phyloP scores from a whole-genome alignment of 352 stramenopile species.

The Phytophthora rubi region DNA sequence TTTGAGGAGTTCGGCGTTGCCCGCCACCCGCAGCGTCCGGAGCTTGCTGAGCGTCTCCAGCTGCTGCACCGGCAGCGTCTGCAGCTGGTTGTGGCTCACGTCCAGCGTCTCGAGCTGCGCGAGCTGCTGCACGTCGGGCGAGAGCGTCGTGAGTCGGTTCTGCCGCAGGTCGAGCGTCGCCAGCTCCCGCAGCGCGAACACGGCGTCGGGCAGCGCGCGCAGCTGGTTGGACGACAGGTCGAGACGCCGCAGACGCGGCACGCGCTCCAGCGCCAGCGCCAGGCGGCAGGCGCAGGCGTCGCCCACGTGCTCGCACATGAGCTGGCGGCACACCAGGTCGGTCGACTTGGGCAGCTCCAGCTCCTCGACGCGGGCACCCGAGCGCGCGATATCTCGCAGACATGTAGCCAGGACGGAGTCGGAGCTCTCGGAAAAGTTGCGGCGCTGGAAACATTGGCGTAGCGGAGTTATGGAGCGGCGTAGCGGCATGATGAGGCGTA shows the following conservation, averaged over 20 bases:
- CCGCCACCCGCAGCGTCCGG: slow-evolving; percentile 44
- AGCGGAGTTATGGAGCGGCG: background rate
- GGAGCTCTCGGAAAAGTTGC: slow-evolving; percentile 11
- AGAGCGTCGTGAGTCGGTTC: slow-evolving; percentile 68
- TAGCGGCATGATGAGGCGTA: slow-evolving; percentile 10
- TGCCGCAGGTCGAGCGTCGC: slow-evolving; percentile 63
- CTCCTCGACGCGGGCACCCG: slow-evolving; percentile 47
- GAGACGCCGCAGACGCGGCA: slow-evolving; percentile 67
- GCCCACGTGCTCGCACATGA: slow-evolving; percentile 93
- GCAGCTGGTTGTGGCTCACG: slow-evolving; percentile 60
- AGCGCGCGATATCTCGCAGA: slow-evolving; percentile 74
- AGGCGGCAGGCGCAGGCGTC: slow-evolving; percentile 87
- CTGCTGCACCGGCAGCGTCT: slow-evolving; percentile 45
- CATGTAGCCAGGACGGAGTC: slow-evolving; percentile 29
- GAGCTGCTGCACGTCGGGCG: slow-evolving; percentile 52
- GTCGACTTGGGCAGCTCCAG: slow-evolving; percentile 78
- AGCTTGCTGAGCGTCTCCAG: slow-evolving; percentile 51
- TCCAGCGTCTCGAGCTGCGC: slow-evolving; percentile 67
- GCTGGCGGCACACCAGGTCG: slow-evolving; percentile 91
- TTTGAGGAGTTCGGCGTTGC: slow-evolving; percentile 49
- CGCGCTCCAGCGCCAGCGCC: slow-evolving; percentile 76
- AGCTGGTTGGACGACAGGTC: slow-evolving; percentile 85
- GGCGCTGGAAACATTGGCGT: background rate
- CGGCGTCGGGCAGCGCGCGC: slow-evolving; percentile 70
- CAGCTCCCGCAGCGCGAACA: slow-evolving; percentile 76